phyloP scores from a whole-genome alignment of 1,284 basidiomycete genomes.

The Xanthoconium separans region DNA sequence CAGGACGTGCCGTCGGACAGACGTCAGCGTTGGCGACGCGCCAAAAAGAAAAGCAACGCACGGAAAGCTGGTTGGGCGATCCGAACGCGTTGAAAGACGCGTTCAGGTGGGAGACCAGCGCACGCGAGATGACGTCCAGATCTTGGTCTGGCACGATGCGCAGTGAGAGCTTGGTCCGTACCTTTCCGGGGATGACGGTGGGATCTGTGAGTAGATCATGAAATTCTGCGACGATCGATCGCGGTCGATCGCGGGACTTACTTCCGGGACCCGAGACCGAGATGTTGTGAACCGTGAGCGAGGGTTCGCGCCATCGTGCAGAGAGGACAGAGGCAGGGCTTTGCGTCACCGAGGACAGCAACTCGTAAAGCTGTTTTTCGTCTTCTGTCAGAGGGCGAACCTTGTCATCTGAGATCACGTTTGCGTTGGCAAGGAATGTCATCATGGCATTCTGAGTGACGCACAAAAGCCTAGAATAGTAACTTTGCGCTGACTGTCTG shows the following conservation, averaged over 20 bases:
- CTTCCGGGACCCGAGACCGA: conserved; percentile 75
- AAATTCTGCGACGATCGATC: background rate
- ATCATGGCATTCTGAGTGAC: conserved; percentile 6
- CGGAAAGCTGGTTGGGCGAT: conserved; percentile 74
- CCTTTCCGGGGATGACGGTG: conserved; percentile 84
- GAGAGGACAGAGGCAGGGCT: conserved; percentile 65
- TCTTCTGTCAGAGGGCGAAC: conserved; percentile 67
- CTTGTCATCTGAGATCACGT: conserved; percentile 58
- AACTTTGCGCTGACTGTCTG: conserved; percentile 57
- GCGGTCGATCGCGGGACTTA: conserved; percentile 34
- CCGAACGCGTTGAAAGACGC: conserved; percentile 59
- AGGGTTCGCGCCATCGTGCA: conserved; percentile 79
- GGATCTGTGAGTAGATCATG: conserved; percentile 47
- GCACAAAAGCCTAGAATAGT: conserved; percentile 84
- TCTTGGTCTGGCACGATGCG: conserved; percentile 95
- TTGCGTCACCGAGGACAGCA: conserved; percentile 67
- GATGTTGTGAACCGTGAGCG: conserved; percentile 70
- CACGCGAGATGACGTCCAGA: conserved; percentile 64
- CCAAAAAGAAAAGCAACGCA: conserved; percentile 29
- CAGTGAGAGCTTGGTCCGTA: conserved; percentile 80
- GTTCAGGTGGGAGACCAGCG: conserved; percentile 61
- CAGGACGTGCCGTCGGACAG: background rate
- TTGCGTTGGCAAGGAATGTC: conserved; percentile 1
- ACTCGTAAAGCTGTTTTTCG: conserved; percentile 67
- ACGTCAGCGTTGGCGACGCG: background rate